phyloP scores from a whole-genome alignment of 2,329 filamentous ascomycete species.

The Aspergillus sojae region DNA sequence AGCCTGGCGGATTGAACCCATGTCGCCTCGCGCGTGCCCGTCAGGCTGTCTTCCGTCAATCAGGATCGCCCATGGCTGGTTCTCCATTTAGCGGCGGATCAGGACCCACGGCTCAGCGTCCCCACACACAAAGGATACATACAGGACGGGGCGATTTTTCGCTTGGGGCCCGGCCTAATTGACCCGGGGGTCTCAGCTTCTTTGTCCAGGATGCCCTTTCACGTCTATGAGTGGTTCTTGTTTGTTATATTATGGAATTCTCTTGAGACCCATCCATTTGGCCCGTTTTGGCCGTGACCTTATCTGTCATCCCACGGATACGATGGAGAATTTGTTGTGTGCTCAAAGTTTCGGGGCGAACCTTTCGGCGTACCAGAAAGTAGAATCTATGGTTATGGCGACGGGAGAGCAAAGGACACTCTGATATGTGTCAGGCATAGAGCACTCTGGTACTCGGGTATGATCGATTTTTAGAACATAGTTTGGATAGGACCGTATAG shows the following conservation, averaged over 20 bases:
- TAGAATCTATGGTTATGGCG: neutral
- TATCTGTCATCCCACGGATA: slow-evolving; percentile 2
- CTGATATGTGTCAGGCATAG: neutral
- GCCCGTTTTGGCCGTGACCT: slow-evolving; percentile 12
- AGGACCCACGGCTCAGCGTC: slow-evolving; percentile 29
- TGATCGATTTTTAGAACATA: neutral
- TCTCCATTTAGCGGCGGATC: slow-evolving; percentile 28
- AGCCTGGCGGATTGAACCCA: slow-evolving; percentile 16
- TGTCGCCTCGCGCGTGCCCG: slow-evolving; percentile 20
- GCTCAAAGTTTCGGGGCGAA: slow-evolving; percentile 30
- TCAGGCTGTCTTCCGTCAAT: slow-evolving; percentile 20
- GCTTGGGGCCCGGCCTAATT: slow-evolving; percentile 16
- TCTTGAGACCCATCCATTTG: slow-evolving; percentile 12
- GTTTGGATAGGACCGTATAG: neutral
- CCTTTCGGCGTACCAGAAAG: slow-evolving; percentile 30
- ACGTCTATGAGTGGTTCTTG: slow-evolving; percentile 15
- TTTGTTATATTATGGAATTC: neutral
- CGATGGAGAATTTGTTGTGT: slow-evolving; percentile 12
- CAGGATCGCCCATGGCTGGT: slow-evolving; percentile 18
- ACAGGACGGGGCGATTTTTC: slow-evolving; percentile 2
- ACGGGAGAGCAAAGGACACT: neutral
- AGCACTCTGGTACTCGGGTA: neutral
- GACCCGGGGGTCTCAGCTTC: slow-evolving; percentile 20
- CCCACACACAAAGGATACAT: slow-evolving; percentile 15
- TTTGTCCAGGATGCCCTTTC: slow-evolving; percentile 8